phyloP scores from a whole-genome alignment of 148 eudicot genomes.

The Fagopyrum tataricum region DNA sequence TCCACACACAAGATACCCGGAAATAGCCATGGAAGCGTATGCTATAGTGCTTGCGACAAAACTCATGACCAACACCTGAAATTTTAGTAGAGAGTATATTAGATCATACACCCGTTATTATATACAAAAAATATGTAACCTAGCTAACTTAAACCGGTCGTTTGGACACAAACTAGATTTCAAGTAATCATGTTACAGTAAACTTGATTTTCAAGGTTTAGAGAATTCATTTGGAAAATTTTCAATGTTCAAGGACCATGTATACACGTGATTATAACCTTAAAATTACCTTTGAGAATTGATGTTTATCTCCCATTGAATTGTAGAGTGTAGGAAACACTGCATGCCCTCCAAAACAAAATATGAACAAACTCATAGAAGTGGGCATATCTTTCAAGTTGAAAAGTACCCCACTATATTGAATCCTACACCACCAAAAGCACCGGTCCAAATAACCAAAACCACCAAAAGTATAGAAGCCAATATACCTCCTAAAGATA shows the following conservation, averaged over 20 bases:
- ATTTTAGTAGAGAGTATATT: too few relatives aligned
- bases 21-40: conserved; percentile 43
- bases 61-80: conserved; percentile 34
- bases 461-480: conserved; percentile 32
- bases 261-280: too few relatives aligned
- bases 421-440: conserved; percentile 49
- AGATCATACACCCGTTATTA: too few relatives aligned
- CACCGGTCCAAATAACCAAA: conserved; percentile 42
- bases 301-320: conserved; percentile 46
- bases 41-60: conserved; percentile 30
- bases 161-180: too few relatives aligned
- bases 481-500: conserved; percentile 44
- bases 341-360: conserved; percentile 60
- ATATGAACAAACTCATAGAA: conserved; percentile 39
- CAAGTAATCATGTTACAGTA: too few relatives aligned
- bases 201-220: too few relatives aligned
- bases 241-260: too few relatives aligned
- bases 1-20: conserved; percentile 45
- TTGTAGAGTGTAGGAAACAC: conserved; percentile 49
- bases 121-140: conserved; percentile 16
- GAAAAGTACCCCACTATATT: conserved; percentile 29
- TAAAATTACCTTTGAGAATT: conserved; percentile 48
- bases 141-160: too few relatives aligned
- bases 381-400: conserved; percentile 41
- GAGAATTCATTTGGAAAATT: too few relatives aligned